Base-by-base conservation (phyloP, 2,329 filamentous ascomycete genomes). In the Trichoderma sp. region DNA sequence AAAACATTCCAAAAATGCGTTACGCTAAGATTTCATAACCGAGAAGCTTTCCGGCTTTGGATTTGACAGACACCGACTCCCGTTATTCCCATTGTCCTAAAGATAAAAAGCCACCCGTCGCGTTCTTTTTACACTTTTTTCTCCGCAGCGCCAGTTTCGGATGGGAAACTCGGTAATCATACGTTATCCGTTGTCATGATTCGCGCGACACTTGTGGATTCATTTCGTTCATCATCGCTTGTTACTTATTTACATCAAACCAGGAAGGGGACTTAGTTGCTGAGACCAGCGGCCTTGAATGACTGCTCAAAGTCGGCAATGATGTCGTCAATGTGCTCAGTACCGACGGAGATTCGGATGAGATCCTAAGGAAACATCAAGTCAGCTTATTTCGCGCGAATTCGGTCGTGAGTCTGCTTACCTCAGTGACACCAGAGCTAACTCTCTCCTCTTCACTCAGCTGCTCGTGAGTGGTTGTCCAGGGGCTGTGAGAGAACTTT, bases 301-400 rank as follows among this genome's bases (percentile, higher is more conserved):
- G 93, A 93, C 85, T 97, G 95, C 82, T 95, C 92, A 80, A 98
- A 98, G 83, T 98, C 95, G 76, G 91, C 92, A 79, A 97, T 96
- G 78, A 98, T 98, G 79, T 98, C 95, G 84, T 97, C 95, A 80
- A 98, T 97, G 81, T 98, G 94, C 84, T 98, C 95, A 1, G 92
- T 97, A 67, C 95, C 95, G 72, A 98, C 95, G 0, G 95, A 98
- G 78, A 98, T 96, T 74, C 95, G 93, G 82, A 98, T 97, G 50
- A 95, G 90, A 79, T 97, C 95, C 87, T 94, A 26, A 5, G 17
- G 11, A 57, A 9, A 32, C 8, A 43, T 8, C 28, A 59, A 12
- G 53, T 67, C 13, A 67, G 63, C n/a, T 32, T 17, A 66, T 53
- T 23, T 11, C 12, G 32, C 13, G 5, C 17, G 28, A 7, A 36